Conservation (phyloP, 202 grass and related monocot genomes). For the Brachypodium distachyon region DNA sequence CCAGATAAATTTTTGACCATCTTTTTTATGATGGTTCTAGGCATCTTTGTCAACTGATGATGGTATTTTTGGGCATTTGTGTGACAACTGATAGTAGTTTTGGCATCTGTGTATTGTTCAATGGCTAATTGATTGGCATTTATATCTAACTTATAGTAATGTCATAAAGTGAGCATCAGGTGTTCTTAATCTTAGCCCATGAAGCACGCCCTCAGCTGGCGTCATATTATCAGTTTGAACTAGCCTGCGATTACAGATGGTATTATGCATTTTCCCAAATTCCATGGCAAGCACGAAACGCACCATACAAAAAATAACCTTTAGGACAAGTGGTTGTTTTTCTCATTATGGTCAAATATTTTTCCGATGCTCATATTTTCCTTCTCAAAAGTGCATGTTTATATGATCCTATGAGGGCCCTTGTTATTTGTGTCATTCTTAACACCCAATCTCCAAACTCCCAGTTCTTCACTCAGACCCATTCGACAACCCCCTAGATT, state of each 20-base stretch:
- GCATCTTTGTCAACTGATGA: neutral
- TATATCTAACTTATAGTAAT: neutral
- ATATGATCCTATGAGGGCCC: neutral
- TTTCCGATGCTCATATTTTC: neutral
- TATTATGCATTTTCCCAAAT: neutral
- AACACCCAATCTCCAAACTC: neutral
- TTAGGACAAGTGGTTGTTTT: neutral
- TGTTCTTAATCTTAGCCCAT: neutral
- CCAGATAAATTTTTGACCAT: neutral
- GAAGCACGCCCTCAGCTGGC: neutral
- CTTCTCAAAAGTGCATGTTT: neutral
- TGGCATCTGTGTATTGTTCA: neutral
- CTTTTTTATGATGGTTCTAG: neutral
- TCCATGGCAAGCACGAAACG: neutral
- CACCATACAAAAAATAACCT: neutral
- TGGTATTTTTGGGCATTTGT: neutral
- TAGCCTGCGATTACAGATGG: neutral
- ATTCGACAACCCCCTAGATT: neutral
- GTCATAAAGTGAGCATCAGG: neutral
- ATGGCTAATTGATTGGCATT: neutral
- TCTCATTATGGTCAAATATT: neutral
- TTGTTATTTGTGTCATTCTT: neutral
- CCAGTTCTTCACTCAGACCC: neutral
- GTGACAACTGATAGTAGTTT: neutral
- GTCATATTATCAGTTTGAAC: neutral